A percentile compares a stretch with the other conserved stretches of the same genome.
These are phyloP conservation scores for Verticillium longisporum DNA, from an alignment of 2,329 filamentous ascomycete species.

Conservation along the genomic window DNA sequence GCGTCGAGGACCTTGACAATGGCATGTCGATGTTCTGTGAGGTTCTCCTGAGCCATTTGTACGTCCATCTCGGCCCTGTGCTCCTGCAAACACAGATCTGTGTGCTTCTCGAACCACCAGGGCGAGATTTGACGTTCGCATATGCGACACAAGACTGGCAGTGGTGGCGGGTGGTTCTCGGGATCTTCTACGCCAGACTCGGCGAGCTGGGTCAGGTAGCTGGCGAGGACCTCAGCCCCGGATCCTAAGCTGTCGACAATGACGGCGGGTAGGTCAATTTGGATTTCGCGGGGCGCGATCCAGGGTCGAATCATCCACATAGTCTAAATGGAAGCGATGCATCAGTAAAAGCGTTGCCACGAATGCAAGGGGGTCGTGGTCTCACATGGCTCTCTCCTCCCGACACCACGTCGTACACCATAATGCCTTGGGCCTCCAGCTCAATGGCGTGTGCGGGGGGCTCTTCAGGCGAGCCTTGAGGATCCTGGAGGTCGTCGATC, in stretches of 20 bases:
- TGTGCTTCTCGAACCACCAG: constrained; percentile 99
- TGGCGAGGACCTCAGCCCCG: constrained; percentile 88
- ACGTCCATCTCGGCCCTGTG: constrained; percentile 97
- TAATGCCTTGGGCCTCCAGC: constrained; percentile 94
- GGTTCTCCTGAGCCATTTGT: constrained; percentile 85
- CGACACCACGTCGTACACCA: constrained; percentile 87
- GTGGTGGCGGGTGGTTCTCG: constrained; percentile 69
- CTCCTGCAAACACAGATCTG: constrained; percentile 90
- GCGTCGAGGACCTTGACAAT: constrained; percentile 95
- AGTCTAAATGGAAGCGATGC: constrained; percentile 47
- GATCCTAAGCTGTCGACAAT: constrained; percentile 92
- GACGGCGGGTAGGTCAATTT: constrained; percentile 83
- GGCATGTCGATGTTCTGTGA: constrained; percentile 86
- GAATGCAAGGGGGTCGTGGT: constrained; percentile 14
- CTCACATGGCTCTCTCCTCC: constrained; percentile 86
- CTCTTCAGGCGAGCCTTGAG: constrained; percentile 20
- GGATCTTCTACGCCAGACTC: constrained; percentile 75
- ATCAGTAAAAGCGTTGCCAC: background rate
- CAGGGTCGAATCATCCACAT: constrained; percentile 99
- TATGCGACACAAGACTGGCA: constrained; percentile 87
- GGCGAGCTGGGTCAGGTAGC: constrained; percentile 83
- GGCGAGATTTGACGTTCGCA: constrained; percentile 95
- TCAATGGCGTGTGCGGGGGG: constrained; percentile 52
- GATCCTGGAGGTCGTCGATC: constrained; percentile 30
- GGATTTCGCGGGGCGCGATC: constrained; percentile 81